Percentiles rank a stretch among this genome's conserved stretches.
These are phyloP conservation scores for Neofusicoccum laricinum DNA, from an alignment of 2,329 filamentous ascomycete species.

Conservation along the genomic window DNA sequence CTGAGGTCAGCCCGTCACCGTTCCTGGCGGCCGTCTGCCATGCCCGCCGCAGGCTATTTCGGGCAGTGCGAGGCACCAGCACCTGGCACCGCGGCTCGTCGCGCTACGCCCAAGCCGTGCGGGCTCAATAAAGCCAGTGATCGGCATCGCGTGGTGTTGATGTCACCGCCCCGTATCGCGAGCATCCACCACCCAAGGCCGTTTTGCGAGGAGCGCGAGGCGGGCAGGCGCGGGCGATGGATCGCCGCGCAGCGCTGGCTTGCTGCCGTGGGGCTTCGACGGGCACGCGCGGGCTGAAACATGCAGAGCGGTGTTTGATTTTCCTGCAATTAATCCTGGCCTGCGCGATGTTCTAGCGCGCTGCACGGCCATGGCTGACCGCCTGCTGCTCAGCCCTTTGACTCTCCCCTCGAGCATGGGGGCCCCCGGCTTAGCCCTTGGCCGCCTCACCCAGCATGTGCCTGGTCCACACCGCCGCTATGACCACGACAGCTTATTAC, in stretches of 20 bases:
- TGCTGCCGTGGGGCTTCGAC: conserved; percentile 24
- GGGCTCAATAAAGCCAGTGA: conserved; percentile 7
- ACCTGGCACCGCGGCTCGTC: not conserved
- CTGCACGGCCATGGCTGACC: conserved; percentile 13
- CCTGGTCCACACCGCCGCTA: conserved; percentile 39
- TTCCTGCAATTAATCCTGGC: conserved; percentile 24
- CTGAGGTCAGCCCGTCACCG: conserved; percentile 12
- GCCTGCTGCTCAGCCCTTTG: conserved; percentile 17
- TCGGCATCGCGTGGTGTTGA: conserved; percentile 9
- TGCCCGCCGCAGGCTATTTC: not conserved
- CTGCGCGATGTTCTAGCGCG: conserved; percentile 30
- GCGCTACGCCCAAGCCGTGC: conserved; percentile 4
- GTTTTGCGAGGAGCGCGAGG: not conserved
- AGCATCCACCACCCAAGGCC: not conserved
- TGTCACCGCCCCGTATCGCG: conserved; percentile 7
- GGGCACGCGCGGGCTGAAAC: conserved; percentile 43
- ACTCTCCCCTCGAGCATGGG: conserved; percentile 13
- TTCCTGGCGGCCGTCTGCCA: not conserved
- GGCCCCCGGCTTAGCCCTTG: conserved; percentile 24
- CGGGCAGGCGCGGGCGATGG: not conserved
- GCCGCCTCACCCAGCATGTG: conserved; percentile 39
- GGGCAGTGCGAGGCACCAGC: not conserved
- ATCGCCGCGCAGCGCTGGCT: not conserved
- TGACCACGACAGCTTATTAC: conserved; percentile 36
- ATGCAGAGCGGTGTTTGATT: conserved; percentile 29